Conservation (phyloP, 352 stramenopile species). For the Pythium oligandrum region DNA sequence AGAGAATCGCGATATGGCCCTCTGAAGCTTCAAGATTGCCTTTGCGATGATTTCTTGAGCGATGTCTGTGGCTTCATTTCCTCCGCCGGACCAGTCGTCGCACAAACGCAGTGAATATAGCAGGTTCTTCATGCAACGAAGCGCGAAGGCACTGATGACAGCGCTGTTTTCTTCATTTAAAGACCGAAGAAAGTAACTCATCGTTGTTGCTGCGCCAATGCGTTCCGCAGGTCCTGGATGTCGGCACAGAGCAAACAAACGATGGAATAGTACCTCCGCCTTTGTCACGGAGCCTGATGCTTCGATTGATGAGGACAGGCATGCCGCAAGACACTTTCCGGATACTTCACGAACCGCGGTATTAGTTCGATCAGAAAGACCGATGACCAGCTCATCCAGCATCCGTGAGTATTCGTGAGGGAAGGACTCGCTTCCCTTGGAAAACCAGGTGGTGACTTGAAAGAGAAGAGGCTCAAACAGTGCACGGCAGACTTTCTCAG, state of each 20-base stretch:
- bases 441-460: conserved; percentile 68
- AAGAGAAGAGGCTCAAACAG: conserved; percentile 75
- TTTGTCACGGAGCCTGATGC: conserved; percentile 15
- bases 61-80: conserved; percentile 29
- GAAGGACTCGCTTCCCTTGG: conserved; percentile 43
- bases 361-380: conserved; percentile 43
- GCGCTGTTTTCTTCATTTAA: conserved; percentile 49
- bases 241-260: conserved; percentile 65
- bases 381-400: conserved; percentile 50
- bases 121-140: conserved; percentile 67
- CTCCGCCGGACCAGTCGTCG: conserved; percentile 29
- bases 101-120: conserved; percentile 59
- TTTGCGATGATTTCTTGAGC: conserved; percentile 59
- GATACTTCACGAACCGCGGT: conserved; percentile 58
- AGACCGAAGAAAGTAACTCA: conserved; percentile 65
- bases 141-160: conserved; percentile 47
- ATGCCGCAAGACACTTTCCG: conserved; percentile 46
- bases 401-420: conserved; percentile 65
- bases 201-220: conserved; percentile 56
- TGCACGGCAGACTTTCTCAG: conserved; percentile 62
- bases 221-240: conserved; percentile 56
- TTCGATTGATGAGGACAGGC: conserved; percentile 47
- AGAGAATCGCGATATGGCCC: conserved; percentile 41
- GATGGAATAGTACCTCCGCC: conserved; percentile 53
- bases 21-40: conserved; percentile 54